These are phyloP conservation scores for Pistacia vera DNA, from an alignment of 345 rosid species.

Conservation along the genomic window DNA sequence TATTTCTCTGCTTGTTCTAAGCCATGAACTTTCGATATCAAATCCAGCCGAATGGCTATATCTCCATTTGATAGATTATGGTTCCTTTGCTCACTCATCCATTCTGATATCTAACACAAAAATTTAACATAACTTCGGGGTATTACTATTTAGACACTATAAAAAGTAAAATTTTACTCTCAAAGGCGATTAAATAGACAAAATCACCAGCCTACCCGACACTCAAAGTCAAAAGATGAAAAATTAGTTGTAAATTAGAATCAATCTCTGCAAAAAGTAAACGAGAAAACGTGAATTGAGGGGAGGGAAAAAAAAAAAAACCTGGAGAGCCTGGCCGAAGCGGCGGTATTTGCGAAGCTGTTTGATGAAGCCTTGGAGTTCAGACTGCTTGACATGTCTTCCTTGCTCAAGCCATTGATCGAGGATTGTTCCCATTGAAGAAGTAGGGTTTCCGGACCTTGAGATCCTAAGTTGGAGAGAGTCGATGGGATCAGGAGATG, in stretches of 20 bases:
- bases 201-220: neutral
- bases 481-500: slow-evolving; percentile 22
- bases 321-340: slow-evolving; percentile 58
- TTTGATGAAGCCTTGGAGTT: slow-evolving; percentile 39
- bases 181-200: neutral
- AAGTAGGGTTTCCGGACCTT: slow-evolving; percentile 34
- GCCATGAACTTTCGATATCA: slow-evolving; percentile 54
- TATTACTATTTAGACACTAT: neutral
- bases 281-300: no score
- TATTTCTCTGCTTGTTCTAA: slow-evolving; percentile 42
- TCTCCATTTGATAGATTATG: slow-evolving; percentile 33
- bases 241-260: neutral
- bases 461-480: slow-evolving; percentile 39
- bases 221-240: neutral
- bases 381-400: slow-evolving; percentile 23
- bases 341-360: slow-evolving; percentile 44
- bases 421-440: slow-evolving; percentile 39
- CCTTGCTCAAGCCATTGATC: slow-evolving; percentile 63
- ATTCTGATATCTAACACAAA: slow-evolving; percentile 44
- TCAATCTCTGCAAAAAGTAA: neutral
- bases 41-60: slow-evolving; percentile 51
- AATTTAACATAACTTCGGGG: neutral
- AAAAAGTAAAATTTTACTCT: neutral
- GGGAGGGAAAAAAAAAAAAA: neutral
- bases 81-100: slow-evolving; percentile 38